A percentile compares a stretch with the other conserved stretches of the same genome.
Conservation (phyloP, 2,329 filamentous ascomycete genomes). For the Aureobasidium sp. region DNA sequence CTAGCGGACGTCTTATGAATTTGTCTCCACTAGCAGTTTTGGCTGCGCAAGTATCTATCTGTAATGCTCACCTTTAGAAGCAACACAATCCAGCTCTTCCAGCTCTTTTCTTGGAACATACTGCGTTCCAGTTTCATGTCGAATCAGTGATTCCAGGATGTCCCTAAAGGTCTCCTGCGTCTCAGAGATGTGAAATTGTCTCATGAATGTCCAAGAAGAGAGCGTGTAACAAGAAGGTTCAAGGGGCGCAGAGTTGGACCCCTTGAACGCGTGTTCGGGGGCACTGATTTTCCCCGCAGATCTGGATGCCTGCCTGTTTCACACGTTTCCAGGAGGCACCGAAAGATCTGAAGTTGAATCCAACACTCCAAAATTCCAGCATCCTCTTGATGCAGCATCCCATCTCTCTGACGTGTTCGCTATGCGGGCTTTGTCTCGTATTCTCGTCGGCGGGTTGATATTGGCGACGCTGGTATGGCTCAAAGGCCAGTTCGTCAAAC, state of each 20-base stretch:
- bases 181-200: too few relatives aligned
- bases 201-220: too few relatives aligned
- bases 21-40: too few relatives aligned
- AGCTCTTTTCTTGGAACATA: too few relatives aligned
- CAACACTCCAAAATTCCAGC: neutral
- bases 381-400: neutral
- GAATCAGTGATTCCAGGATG: too few relatives aligned
- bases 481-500: neutral
- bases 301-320: slow-evolving; percentile 1
- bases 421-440: slow-evolving; percentile 4
- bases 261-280: neutral
- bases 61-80: too few relatives aligned
- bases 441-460: slow-evolving; percentile 1
- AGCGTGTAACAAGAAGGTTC: neutral
- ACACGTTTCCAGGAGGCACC: neutral
- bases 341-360: neutral
- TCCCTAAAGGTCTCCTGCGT: too few relatives aligned
- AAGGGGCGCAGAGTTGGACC: neutral
- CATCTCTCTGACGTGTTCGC: neutral
- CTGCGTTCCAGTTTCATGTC: too few relatives aligned
- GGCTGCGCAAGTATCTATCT: too few relatives aligned
- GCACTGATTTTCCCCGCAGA: neutral
- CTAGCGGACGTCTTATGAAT: too few relatives aligned
- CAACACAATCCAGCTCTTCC: too few relatives aligned
- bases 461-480: slow-evolving; percentile 8